Conservation (phyloP, 2,329 filamentous ascomycete genomes). For the Paraconiothyrium sp. region DNA sequence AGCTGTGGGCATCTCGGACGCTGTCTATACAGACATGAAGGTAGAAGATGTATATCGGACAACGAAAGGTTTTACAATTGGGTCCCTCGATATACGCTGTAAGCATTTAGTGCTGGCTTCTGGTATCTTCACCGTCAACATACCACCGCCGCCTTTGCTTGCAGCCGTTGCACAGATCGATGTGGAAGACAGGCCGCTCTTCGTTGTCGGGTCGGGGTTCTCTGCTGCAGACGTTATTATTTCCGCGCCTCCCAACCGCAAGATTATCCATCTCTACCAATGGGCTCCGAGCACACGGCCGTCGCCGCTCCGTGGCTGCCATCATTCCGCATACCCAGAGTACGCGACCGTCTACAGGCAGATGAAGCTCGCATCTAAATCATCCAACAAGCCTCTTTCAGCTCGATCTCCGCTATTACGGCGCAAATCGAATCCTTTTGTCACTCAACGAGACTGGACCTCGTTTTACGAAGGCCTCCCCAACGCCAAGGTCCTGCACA, state of each 20-base stretch:
- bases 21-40: slow-evolving; percentile 55
- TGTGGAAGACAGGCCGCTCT: slow-evolving; percentile 51
- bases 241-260: slow-evolving; percentile 60
- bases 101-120: slow-evolving; percentile 67
- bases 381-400: slow-evolving; percentile 28
- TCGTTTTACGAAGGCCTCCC: slow-evolving; percentile 64
- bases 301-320: slow-evolving; percentile 66
- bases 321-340: slow-evolving; percentile 69
- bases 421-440: slow-evolving; percentile 56
- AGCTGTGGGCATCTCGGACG: slow-evolving; percentile 61
- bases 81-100: slow-evolving; percentile 63
- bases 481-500: slow-evolving; percentile 61
- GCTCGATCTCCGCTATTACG: slow-evolving; percentile 36
- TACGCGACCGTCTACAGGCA: slow-evolving; percentile 68
- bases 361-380: slow-evolving; percentile 63
- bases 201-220: slow-evolving; percentile 70
- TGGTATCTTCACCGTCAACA: slow-evolving; percentile 66
- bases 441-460: slow-evolving; percentile 60
- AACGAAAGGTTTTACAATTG: slow-evolving; percentile 59
- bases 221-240: slow-evolving; percentile 70
- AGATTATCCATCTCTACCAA: slow-evolving; percentile 68
- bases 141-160: slow-evolving; percentile 61
- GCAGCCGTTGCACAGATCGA: slow-evolving; percentile 53
- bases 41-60: slow-evolving; percentile 57
- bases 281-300: slow-evolving; percentile 66